Evolutionary conservation across 257 asterid genomes (phyloP), one percentile per base, ranked within the genome.

Genomic region (Ajuga chamaepitys): DNA sequence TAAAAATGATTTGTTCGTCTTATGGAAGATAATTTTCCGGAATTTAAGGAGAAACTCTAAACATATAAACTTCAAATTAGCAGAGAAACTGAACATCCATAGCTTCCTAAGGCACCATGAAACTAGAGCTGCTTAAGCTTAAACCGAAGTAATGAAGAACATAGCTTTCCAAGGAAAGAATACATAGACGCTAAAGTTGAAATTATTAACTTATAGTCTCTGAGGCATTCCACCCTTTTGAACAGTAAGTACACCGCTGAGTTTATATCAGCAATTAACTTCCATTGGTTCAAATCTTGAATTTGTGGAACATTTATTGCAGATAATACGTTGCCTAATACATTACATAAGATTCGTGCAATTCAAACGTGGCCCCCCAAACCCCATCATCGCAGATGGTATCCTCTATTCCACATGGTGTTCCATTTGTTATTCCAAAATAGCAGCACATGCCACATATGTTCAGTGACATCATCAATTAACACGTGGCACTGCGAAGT

Each of bases 1-100:
- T 24, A 57, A 75, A 57, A 50, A 66, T 9, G 57, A 67, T n/a
- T n/a, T n/a, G 38, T 66, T 64, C 40, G 72, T 41, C 22, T 40
- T 11, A 50, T 56, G 53, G 42, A 66, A 18, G 30, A 64, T 45
- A 35, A 18, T 16, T n/a, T 34, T 26, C 58, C 37, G 13, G 41
- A 41, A 7, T 48, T 28, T 17, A 20, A 35, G 21, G 42, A 50
- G 20, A 34, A 62, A 17, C 50, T 22, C 12, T 10, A 34, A 30
- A 32, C 32, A n/a, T 40, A 0, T 7, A 18, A 16, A 45, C 70
- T 45, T 37, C 41, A 14, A 6, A 42, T 9, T 56, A 25, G 18
- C 51, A 25, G 30, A 26, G 7, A 20, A 30, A 62, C n/a, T 35
- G 44, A 14, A 44, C 40, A 53, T 50, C 13, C 0, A 16, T 21